Base-by-base conservation (phyloP, 2,329 filamentous ascomycete genomes). In the Aspergillus bombycis region DNA sequence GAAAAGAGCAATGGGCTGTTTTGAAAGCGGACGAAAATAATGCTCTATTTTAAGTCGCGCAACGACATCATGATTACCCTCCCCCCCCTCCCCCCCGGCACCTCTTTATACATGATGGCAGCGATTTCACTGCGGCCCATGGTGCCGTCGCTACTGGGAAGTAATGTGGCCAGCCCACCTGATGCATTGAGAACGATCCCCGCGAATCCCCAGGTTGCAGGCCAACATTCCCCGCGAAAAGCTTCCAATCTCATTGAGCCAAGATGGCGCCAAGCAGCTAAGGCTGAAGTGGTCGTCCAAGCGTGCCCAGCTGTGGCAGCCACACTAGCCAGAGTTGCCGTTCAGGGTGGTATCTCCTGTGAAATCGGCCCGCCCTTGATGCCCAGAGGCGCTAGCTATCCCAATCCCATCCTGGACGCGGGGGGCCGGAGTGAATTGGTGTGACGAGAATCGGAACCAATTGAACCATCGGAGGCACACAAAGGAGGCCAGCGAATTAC, bases 191-290 rank as follows among this genome's bases (percentile, higher is more conserved):
- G 53, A 58, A 56, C 53, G 23, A 21, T 36, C 46, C 57, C 56
- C 63, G 46, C 61, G 48, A 32, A 56, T 48, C 50, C 50, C 59
- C 56, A 64, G 62, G 41, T 26, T 54, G 21, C 46, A 14, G 12
- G 50, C 60, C 56, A 60, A 48, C 16, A 62, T 62, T 45, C 62
- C 60, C 63, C 60, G 63, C 63, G 57, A 62, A 30, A 58, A 50
- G 61, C 61, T 57, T 61, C 58, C 52, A 57, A 55, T 63, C 55
- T 63, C n/a, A 58, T 41, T 38, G 34, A 62, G 63, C 63, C 63
- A 65, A 65, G 63, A 61, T 65, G 3, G 16, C 48, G 63, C 63
- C 63, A 65, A 65, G 63, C 45, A 45, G 26, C 60, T 61, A 58
- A 50, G 53, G 53, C 57, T 62, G 52, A 32, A 23, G 61, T 55